phyloP scores from a whole-genome alignment of 2,329 filamentous ascomycete genomes.

The Cadophora gregata region DNA sequence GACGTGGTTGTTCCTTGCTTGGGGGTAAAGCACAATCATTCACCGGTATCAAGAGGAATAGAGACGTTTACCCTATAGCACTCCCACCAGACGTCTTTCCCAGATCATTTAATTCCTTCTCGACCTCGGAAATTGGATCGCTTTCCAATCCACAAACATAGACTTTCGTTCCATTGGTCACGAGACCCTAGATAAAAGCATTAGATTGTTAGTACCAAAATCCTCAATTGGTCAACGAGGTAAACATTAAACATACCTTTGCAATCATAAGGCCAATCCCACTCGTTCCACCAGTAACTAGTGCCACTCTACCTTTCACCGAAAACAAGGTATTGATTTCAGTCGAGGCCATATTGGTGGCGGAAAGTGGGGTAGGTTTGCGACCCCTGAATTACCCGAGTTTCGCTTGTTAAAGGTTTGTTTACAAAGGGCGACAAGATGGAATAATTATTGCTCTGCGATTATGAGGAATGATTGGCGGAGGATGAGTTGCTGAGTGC shows the following conservation, averaged over 20 bases:
- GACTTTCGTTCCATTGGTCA: slow-evolving; percentile 54
- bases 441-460: too few relatives aligned
- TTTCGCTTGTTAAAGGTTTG: not conserved
- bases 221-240: not conserved
- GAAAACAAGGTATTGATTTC: slow-evolving; percentile 54
- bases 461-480: not conserved
- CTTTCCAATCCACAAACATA: slow-evolving; percentile 51
- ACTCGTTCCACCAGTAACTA: slow-evolving; percentile 53
- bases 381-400: slow-evolving; percentile 1
- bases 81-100: slow-evolving; percentile 47
- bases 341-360: slow-evolving; percentile 40
- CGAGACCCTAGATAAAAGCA: slow-evolving; percentile 48
- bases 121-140: slow-evolving; percentile 49
- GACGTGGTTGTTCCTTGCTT: too few relatives aligned
- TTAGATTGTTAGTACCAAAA: not conserved
- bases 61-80: slow-evolving; percentile 47
- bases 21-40: too few relatives aligned
- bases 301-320: slow-evolving; percentile 51
- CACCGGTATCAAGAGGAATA: not conserved
- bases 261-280: slow-evolving; percentile 55
- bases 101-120: slow-evolving; percentile 48
- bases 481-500: not conserved
- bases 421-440: not conserved
- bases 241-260: slow-evolving; percentile 42
- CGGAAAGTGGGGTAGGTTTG: slow-evolving; percentile 1